A percentile compares a stretch with the other conserved stretches of the same genome.
Conservation (phyloP, 2,329 filamentous ascomycete species). For the Exophiala bonariae region DNA sequence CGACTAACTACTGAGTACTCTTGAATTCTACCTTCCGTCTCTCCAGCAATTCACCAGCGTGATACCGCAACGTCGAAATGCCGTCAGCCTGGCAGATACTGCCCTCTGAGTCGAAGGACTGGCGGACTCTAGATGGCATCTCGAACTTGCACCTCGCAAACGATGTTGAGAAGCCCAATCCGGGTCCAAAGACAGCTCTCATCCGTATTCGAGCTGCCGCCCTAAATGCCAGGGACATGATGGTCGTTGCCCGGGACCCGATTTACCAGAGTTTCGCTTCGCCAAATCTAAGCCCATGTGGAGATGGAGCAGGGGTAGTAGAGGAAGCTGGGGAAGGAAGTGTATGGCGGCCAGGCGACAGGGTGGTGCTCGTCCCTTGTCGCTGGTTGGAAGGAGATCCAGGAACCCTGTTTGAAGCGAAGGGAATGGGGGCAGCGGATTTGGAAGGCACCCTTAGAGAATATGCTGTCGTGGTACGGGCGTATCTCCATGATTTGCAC, state of each 20-base stretch:
- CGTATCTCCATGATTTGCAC: neutral
- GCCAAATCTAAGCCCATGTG: conserved; percentile 36
- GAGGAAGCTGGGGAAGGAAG: conserved; percentile 30
- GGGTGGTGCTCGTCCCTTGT: conserved; percentile 5
- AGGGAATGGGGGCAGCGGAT: conserved; percentile 6
- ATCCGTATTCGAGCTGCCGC: conserved; percentile 10
- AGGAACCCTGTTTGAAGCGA: conserved; percentile 4
- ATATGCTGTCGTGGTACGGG: conserved; percentile 9
- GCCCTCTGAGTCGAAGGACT: conserved; percentile 10
- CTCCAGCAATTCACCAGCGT: too few relatives aligned
- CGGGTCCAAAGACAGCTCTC: conserved; percentile 4
- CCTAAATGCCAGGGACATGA: conserved; percentile 14
- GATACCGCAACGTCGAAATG: too few relatives aligned
- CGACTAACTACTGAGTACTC: too few relatives aligned
- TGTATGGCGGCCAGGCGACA: conserved; percentile 4
- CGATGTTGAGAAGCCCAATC: conserved; percentile 4
- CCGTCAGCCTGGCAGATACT: conserved; percentile 12
- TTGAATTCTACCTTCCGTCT: too few relatives aligned
- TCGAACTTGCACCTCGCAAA: conserved; percentile 4
- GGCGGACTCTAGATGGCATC: conserved; percentile 8
- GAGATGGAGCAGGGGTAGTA: conserved; percentile 39
- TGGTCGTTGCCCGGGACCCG: conserved; percentile 9
- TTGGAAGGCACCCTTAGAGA: conserved; percentile 9
- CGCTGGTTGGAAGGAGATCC: conserved; percentile 6
- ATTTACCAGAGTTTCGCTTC: conserved; percentile 7